A percentile compares a stretch with the other conserved stretches of the same genome.
Conservation (phyloP, 805 yeast genomes). For the Ogataea wickerhamii region DNA sequence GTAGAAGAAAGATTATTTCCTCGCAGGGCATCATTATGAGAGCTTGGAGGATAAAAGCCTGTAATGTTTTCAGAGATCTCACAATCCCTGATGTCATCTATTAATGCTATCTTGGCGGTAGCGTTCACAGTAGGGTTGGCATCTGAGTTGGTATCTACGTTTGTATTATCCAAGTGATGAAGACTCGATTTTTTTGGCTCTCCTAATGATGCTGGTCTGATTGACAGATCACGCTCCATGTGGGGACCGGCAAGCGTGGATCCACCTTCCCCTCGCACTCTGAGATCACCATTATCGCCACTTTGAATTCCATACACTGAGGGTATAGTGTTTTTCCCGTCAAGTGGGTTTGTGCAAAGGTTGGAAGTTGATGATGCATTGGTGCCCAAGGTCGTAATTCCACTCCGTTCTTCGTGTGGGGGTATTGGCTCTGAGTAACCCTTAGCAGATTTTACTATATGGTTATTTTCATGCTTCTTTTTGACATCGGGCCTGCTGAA, state of each 20-base stretch:
- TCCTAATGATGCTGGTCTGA: neutral
- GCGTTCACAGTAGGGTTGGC: neutral
- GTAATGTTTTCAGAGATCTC: constrained; percentile 26
- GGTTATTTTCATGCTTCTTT: constrained; percentile 39
- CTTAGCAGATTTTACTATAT: constrained; percentile 13
- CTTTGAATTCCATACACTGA: neutral
- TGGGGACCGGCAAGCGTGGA: neutral
- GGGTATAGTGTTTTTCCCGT: neutral
- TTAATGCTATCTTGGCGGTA: neutral
- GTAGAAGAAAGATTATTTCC: neutral
- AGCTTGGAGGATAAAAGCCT: constrained; percentile 48
- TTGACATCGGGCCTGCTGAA: constrained; percentile 53
- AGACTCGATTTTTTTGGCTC: neutral
- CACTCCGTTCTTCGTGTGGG: neutral
- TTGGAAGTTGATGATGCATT: neutral
- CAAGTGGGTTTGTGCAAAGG: neutral
- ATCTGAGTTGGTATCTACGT: neutral
- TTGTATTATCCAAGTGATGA: too few species aligned
- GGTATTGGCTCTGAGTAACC: too few species aligned
- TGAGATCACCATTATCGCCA: neutral
- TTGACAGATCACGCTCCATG: neutral
- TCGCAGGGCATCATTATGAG: constrained; percentile 28
- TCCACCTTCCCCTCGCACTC: neutral
- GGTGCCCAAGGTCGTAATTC: neutral
- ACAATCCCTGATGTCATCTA: constrained; percentile 2